A percentile compares a stretch with the other conserved stretches of the same genome.
Conservation (phyloP, 805 yeast species). For the Danielia reshetovae region DNA sequence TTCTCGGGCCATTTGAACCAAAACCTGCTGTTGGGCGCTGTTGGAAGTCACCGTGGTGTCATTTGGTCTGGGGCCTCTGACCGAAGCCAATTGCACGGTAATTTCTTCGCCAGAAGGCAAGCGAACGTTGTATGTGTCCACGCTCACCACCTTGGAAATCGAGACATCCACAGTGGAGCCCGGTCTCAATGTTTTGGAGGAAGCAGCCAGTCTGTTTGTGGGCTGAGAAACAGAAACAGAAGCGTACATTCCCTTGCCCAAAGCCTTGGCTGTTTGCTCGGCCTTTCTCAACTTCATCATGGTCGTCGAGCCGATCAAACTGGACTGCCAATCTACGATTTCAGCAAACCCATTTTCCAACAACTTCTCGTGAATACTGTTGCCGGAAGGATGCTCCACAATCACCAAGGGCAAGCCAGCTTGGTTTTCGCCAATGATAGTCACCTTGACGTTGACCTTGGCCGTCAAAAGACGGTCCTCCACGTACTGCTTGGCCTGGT, state of each 20-base stretch:
- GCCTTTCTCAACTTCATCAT: conserved; percentile 62
- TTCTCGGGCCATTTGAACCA: conserved; percentile 67
- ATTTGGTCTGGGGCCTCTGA: conserved; percentile 67
- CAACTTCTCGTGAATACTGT: conserved; percentile 62
- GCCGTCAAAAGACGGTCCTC: conserved; percentile 62
- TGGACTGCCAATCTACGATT: conserved; percentile 77
- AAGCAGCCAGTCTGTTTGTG: conserved; percentile 5
- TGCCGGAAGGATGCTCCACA: conserved; percentile 70
- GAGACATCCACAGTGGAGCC: conserved; percentile 52
- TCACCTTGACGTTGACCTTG: conserved; percentile 47
- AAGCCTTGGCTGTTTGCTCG: conserved; percentile 59
- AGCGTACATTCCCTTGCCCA: conserved; percentile 50
- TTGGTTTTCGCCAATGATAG: conserved; percentile 57
- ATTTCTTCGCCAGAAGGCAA: conserved; percentile 47
- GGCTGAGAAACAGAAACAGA: conserved; percentile 36
- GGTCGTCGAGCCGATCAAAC: conserved; percentile 56
- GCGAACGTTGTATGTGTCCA: conserved; percentile 63
- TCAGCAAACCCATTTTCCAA: conserved; percentile 69
- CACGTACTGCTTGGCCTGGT: conserved; percentile 60
- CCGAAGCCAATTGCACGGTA: conserved; percentile 71
- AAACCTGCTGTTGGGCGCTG: conserved; percentile 40
- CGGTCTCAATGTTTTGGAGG: conserved; percentile 25
- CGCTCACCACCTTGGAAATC: conserved; percentile 58
- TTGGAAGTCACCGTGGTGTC: conserved; percentile 47
- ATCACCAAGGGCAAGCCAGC: conserved; percentile 58